These are phyloP conservation scores for Solanum hybrid DNA, from an alignment of 305 asterid genomes.

Conservation along the genomic window DNA sequence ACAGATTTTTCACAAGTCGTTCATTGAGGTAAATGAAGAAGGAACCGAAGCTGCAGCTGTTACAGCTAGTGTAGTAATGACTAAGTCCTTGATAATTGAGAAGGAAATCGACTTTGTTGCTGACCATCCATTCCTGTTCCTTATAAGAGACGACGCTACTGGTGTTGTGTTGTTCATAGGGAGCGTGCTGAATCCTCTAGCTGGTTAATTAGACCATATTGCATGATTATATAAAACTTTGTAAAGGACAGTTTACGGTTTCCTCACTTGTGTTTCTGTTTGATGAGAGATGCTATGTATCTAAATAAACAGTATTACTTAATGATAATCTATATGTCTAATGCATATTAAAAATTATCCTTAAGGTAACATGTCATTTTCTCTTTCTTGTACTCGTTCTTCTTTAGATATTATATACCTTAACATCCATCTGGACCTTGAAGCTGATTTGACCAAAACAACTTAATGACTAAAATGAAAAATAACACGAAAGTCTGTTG, in stretches of 20 bases:
- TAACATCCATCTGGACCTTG: not conserved
- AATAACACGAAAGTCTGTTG: no score
- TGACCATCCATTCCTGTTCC: not conserved
- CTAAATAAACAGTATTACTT: not conserved
- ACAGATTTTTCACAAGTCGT: conserved; percentile 40
- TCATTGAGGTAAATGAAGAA: not conserved
- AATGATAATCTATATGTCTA: not conserved
- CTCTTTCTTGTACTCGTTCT: not conserved
- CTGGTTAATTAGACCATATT: not conserved
- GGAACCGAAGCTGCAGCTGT: conserved; percentile 12
- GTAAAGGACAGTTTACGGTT: not conserved
- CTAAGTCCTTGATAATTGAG: not conserved
- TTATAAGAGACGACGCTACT: not conserved
- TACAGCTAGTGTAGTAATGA: conserved; percentile 11
- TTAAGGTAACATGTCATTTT: not conserved
- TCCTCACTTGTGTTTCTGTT: not conserved
- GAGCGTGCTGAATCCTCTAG: not conserved
- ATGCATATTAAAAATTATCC: not conserved
- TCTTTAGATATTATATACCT: not conserved
- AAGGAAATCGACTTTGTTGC: not conserved
- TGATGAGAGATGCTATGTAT: not conserved
- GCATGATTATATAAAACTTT: not conserved
- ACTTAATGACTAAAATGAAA: not conserved
- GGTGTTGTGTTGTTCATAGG: not conserved
- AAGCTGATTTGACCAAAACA: not conserved